Evolutionary conservation across 768 basidiomycete genomes (phyloP).

Genomic region (Sutorius australiensis): DNA sequence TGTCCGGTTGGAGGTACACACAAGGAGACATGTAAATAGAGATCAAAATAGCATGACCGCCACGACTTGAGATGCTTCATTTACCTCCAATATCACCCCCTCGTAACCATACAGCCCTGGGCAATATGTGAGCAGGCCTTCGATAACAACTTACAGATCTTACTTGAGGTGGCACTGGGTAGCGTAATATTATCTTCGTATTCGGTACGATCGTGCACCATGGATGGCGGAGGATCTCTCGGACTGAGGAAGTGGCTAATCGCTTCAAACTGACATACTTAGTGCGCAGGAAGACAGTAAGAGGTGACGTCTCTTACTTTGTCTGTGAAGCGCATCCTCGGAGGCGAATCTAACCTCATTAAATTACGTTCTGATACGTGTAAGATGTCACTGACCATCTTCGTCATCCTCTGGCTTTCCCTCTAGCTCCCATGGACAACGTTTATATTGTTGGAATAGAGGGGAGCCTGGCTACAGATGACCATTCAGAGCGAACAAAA

Average conservation of each 20-base stretch:
- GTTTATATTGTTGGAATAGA: conserved; percentile 85
- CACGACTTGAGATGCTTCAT: conserved; percentile 73
- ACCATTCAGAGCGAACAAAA: neutral
- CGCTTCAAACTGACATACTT: conserved; percentile 60
- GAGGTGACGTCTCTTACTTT: conserved; percentile 40
- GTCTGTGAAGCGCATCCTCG: conserved; percentile 68
- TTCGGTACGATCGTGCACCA: conserved; percentile 76
- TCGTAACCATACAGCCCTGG: conserved; percentile 64
- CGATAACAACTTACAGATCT: conserved; percentile 27
- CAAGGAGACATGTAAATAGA: neutral
- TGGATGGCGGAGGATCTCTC: conserved; percentile 70
- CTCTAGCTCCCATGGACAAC: conserved; percentile 88
- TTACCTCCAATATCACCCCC: conserved; percentile 76
- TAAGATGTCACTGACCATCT: conserved; percentile 50
- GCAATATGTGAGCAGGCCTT: neutral
- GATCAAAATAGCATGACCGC: conserved; percentile 64
- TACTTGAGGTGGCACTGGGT: conserved; percentile 66
- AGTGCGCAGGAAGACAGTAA: neutral
- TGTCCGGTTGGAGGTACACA: conserved; percentile 1
- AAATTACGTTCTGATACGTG: neutral
- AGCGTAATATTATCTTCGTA: conserved; percentile 69
- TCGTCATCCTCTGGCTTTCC: conserved; percentile 78
- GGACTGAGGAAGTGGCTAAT: conserved; percentile 76
- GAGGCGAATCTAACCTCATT: conserved; percentile 57
- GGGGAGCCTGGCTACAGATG: conserved; percentile 73